Conservation (phyloP, 139 green algal species). For the Nannochloris sp. region DNA sequence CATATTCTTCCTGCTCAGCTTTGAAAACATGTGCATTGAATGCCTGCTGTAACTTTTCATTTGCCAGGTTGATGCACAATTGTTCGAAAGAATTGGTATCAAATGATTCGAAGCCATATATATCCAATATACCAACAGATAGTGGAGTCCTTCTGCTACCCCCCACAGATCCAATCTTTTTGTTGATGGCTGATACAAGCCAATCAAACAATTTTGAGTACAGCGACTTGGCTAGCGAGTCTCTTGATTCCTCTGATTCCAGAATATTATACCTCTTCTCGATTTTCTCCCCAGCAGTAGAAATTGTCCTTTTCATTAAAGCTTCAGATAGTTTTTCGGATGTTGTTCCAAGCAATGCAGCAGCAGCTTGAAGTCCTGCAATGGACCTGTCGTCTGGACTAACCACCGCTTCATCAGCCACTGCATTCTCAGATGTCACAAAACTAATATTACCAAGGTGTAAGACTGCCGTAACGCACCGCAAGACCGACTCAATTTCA, state of each 20-base stretch:
- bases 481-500: slow-evolving; percentile 55
- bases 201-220: slow-evolving; percentile 80
- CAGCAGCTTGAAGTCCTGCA: slow-evolving; percentile 26
- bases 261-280: slow-evolving; percentile 49
- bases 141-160: slow-evolving; percentile 6
- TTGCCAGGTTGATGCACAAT: slow-evolving; percentile 98
- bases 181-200: slow-evolving; percentile 72
- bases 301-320: slow-evolving; percentile 52
- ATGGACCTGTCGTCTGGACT: background rate
- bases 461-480: slow-evolving; percentile 70
- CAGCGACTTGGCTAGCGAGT: slow-evolving; percentile 78
- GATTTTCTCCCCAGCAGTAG: slow-evolving; percentile 57
- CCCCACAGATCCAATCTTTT: slow-evolving; percentile 40
- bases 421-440: background rate
- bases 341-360: slow-evolving; percentile 47
- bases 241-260: slow-evolving; percentile 55
- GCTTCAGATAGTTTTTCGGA: slow-evolving; percentile 36
- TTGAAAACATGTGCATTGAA: slow-evolving; percentile 92
- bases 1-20: slow-evolving; percentile 78
- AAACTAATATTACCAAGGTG: slow-evolving; percentile 87
- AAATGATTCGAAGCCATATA: slow-evolving; percentile 92
- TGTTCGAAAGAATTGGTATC: slow-evolving; percentile 84
- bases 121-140: slow-evolving; percentile 78
- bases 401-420: slow-evolving; percentile 30
- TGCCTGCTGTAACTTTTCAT: slow-evolving; percentile 96